phyloP scores from a whole-genome alignment of 805 yeast species.

The Candida succiphila region DNA sequence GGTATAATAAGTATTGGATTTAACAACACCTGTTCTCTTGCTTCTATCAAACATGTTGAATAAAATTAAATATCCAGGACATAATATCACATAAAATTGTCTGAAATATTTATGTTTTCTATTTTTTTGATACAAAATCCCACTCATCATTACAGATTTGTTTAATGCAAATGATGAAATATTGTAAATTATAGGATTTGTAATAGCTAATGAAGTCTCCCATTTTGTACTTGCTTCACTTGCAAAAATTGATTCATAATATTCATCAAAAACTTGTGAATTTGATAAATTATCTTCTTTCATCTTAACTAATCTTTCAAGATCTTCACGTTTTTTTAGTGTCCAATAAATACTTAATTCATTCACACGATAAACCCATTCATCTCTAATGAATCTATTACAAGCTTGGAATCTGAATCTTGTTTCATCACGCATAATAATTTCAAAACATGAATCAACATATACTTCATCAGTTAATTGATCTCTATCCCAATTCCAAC shows the following conservation, averaged over 20 bases:
- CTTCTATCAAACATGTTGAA: slow-evolving; percentile 43
- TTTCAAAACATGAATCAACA: slow-evolving; percentile 41
- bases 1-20: slow-evolving; percentile 37
- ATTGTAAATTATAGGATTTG: slow-evolving; percentile 45
- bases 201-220: slow-evolving; percentile 40
- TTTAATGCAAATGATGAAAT: slow-evolving; percentile 50
- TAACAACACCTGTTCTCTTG: slow-evolving; percentile 28
- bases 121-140: slow-evolving; percentile 59
- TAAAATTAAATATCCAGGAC: slow-evolving; percentile 60
- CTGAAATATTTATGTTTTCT: slow-evolving; percentile 60
- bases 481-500: slow-evolving; percentile 17
- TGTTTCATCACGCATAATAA: slow-evolving; percentile 37
- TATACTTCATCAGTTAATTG: slow-evolving; percentile 14
- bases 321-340: slow-evolving; percentile 29
- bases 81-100: slow-evolving; percentile 49
- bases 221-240: slow-evolving; percentile 32
- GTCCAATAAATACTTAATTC: slow-evolving; percentile 52
- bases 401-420: slow-evolving; percentile 48
- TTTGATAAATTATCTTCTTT: slow-evolving; percentile 34
- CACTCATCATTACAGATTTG: slow-evolving; percentile 52
- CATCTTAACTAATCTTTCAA: slow-evolving; percentile 23
- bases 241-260: slow-evolving; percentile 43
- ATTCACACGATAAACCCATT: slow-evolving; percentile 53
- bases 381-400: slow-evolving; percentile 34
- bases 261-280: slow-evolving; percentile 40